Evolutionary conservation across 768 basidiomycete species (phyloP), one percentile per base, ranked within the genome.

Genomic region (Leccinum aurantiacum): DNA sequence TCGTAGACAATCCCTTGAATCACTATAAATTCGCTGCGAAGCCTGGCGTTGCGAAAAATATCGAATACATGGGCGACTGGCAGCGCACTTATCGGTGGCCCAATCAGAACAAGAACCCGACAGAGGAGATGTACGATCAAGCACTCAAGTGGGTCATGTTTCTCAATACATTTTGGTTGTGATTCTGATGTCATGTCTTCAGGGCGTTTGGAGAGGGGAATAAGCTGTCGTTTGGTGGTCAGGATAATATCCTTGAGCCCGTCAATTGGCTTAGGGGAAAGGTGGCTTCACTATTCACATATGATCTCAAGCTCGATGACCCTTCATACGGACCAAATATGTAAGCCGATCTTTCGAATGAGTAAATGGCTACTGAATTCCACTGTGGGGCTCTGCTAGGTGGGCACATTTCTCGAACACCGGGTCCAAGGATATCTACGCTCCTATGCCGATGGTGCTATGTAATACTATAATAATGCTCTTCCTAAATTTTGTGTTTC

Each of bases 11-110:
- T 29, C 64, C 64, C 4, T 58, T 65, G 54, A 61, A 62, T 41
- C 64, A 66, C 25, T 65, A 65, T n/a, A n/a, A 14, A 10, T 65
- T 7, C 19, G 13, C 59, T 24, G 2, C 2, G 29, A 53, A 29
- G 7, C 64, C 64, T n/a, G 64, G 64, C 19, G 1, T 0, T 14
- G 22, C 25, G 4, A 0, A 1, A 11, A 51, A 35, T n/a, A 13
- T 48, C 14, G n/a, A 35, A 37, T 65, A 65, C 22, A 58, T 66
- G 57, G 35, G 3, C 24, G 9, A 29, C 8, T 65, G 64, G 64
- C 4, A 17, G 0, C 56, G 64, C 24, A 67, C 66, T 17, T 67
- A 57, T 31, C 63, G 67, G 9, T 67, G 66, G 66, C 59, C n/a
- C 9, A 10, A 62, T 24, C 0, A 31, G 1, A 2, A 29, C 17